Evolutionary conservation across 140 eudicot species (phyloP).

Genomic region (Stevia rebaudiana): DNA sequence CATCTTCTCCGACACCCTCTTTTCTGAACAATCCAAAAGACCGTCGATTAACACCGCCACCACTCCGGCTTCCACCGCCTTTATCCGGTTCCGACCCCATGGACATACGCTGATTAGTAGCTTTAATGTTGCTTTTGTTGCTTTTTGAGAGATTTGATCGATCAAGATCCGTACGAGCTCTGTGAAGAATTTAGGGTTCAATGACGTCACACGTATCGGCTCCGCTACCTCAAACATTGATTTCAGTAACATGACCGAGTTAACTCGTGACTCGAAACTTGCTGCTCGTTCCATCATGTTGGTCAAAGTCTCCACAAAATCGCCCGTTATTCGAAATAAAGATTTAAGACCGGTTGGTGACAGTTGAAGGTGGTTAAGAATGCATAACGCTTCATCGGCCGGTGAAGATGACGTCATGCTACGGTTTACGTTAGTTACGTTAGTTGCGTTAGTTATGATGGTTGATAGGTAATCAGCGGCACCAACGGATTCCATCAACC

Average conservation of each 20-base stretch:
- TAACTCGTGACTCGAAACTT: conserved; percentile 12
- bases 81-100: conserved; percentile 24
- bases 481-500: conserved; percentile 14
- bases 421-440: background rate
- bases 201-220: conserved; percentile 11
- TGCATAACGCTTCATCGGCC: conserved; percentile 11
- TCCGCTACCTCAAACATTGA: conserved; percentile 20
- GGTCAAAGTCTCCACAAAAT: conserved; percentile 2
- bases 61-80: conserved; percentile 20
- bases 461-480: conserved; percentile 8
- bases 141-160: conserved; percentile 6
- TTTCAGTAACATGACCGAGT: conserved; percentile 14
- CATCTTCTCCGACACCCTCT: conserved; percentile 16
- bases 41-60: background rate
- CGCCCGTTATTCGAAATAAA: background rate
- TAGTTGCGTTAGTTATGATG: background rate
- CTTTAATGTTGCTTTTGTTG: conserved; percentile 19
- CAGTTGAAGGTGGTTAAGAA: conserved; percentile 20
- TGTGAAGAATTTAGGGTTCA: background rate
- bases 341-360: conserved; percentile 12
- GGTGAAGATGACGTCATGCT: background rate
- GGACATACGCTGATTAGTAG: conserved; percentile 15
- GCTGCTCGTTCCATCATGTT: background rate
- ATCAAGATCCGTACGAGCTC: conserved; percentile 7
- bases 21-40: background rate